phyloP scores from a whole-genome alignment of 352 stramenopile genomes.

The Globisporangium polare region DNA sequence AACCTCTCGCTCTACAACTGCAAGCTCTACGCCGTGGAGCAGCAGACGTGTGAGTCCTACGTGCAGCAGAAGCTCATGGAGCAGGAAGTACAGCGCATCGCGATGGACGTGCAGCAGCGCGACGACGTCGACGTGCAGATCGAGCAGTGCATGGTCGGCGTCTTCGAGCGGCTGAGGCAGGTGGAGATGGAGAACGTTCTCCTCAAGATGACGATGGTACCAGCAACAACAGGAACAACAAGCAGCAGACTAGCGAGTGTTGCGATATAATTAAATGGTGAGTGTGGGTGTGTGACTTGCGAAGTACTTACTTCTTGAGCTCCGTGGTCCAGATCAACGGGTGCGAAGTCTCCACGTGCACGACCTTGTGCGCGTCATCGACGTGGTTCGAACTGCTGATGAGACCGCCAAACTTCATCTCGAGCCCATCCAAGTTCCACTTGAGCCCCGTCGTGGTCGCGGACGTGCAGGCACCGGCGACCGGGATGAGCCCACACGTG shows the following conservation, averaged over 20 bases:
- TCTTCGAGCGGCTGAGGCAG: slow-evolving; percentile 51
- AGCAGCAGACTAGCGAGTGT: not conserved
- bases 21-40: slow-evolving; percentile 48
- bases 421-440: slow-evolving; percentile 76
- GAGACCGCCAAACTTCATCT: slow-evolving; percentile 72
- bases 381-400: slow-evolving; percentile 87
- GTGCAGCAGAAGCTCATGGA: slow-evolving; percentile 43
- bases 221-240: not conserved
- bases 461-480: slow-evolving; percentile 73
- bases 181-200: slow-evolving; percentile 47
- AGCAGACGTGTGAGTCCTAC: slow-evolving; percentile 52
- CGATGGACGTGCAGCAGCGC: slow-evolving; percentile 35
- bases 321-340: slow-evolving; percentile 89
- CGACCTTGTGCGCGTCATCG: slow-evolving; percentile 31
- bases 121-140: slow-evolving; percentile 48
- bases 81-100: slow-evolving; percentile 37
- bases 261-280: not conserved
- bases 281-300: not conserved
- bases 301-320: slow-evolving; percentile 49
- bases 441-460: slow-evolving; percentile 89
- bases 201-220: slow-evolving; percentile 19
- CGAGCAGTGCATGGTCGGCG: slow-evolving; percentile 48
- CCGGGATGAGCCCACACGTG: slow-evolving; percentile 92
- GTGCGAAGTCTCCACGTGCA: slow-evolving; percentile 68
- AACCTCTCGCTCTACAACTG: slow-evolving; percentile 39